phyloP scores from a whole-genome alignment of 169 alveolate species.

The Plasmodium sp. region DNA sequence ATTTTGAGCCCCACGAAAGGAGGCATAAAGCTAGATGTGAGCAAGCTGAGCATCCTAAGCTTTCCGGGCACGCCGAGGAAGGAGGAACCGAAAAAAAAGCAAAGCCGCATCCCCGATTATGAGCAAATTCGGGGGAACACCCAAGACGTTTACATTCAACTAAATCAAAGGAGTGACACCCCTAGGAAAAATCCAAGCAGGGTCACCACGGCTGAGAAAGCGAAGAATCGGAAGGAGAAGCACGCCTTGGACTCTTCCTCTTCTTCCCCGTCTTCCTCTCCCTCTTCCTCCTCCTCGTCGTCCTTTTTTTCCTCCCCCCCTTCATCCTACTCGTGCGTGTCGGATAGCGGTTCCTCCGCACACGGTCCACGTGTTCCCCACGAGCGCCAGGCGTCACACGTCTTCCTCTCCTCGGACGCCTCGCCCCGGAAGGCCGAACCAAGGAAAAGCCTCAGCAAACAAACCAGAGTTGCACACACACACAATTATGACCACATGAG shows the following conservation, averaged over 20 bases:
- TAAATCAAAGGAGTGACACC: background rate
- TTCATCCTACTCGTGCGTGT: background rate
- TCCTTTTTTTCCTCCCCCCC: background rate
- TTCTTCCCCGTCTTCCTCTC: background rate
- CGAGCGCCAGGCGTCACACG: background rate
- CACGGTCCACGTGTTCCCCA: background rate
- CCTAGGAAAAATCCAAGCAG: background rate
- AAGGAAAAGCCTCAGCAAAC: background rate
- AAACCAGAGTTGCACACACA: background rate
- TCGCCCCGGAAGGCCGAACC: background rate
- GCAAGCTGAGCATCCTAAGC: constrained; percentile 34
- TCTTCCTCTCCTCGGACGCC: background rate
- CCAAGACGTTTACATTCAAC: constrained; percentile 1
- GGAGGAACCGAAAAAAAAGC: background rate
- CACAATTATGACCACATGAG: background rate
- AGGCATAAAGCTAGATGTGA: constrained; percentile 62
- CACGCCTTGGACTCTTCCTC: constrained; percentile 26
- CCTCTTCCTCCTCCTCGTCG: background rate
- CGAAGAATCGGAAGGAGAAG: constrained; percentile 5
- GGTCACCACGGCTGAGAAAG: background rate
- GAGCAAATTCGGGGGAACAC: constrained; percentile 8
- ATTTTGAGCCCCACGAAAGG: constrained; percentile 64
- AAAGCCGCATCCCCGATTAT: background rate
- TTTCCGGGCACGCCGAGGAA: constrained; percentile 4
- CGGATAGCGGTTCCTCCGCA: background rate